Conservation (phyloP, 2,329 filamentous ascomycete species). For the Penicillium sp. region DNA sequence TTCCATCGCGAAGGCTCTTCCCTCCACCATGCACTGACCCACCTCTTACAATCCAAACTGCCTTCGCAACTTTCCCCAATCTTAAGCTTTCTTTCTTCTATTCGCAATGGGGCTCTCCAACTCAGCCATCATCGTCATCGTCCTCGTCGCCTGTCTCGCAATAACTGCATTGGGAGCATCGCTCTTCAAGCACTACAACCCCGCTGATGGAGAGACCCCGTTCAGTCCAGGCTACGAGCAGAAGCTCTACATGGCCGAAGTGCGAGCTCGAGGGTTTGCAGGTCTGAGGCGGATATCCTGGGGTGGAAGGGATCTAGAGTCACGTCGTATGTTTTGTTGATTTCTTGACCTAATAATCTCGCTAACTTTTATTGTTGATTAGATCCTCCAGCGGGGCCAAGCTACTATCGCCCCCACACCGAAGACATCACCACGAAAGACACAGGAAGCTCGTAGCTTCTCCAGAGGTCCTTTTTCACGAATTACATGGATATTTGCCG, state of each 20-base stretch:
- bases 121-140: conserved; percentile 31
- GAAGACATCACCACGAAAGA: conserved; percentile 4
- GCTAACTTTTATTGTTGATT: conserved; percentile 4
- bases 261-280: conserved; percentile 28
- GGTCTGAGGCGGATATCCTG: conserved; percentile 24
- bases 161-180: conserved; percentile 31
- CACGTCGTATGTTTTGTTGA: conserved; percentile 19
- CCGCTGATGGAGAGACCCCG: conserved; percentile 16
- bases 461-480: background rate
- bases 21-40: conserved; percentile 5
- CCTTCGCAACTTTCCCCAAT: background rate
- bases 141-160: conserved; percentile 33
- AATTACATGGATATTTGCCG: background rate
- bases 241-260: conserved; percentile 32
- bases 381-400: conserved; percentile 14
- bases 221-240: conserved; percentile 29
- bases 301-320: conserved; percentile 21
- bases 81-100: background rate
- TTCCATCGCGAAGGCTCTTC: background rate
- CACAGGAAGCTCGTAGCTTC: background rate
- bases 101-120: conserved; percentile 24
- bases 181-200: conserved; percentile 29
- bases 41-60: background rate
- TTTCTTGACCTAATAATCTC: background rate
- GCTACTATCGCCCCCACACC: conserved; percentile 11